Evolutionary conservation across 768 basidiomycete genomes (phyloP).

Genomic region (Boletus barrowsii): DNA sequence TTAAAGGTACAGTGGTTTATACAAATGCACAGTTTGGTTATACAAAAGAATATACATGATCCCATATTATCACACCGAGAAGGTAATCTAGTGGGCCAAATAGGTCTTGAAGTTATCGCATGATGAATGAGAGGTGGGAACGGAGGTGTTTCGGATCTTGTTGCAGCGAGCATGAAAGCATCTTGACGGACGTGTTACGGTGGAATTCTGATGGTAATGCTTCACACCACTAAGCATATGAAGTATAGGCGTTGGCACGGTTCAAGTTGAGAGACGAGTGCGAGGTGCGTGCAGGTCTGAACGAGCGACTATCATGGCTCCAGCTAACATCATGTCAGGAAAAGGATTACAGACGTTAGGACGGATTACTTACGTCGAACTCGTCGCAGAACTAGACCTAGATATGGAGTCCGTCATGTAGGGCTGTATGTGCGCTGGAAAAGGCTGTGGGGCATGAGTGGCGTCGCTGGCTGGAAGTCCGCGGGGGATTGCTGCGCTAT

Average conservation of each 20-base stretch:
- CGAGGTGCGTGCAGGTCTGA: constrained; percentile 14
- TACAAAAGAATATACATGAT: constrained; percentile 34
- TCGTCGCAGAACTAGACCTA: constrained; percentile 33
- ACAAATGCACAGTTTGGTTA: constrained; percentile 22
- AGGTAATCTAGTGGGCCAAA: constrained; percentile 12
- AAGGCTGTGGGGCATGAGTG: constrained; percentile 26
- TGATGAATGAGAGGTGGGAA: constrained; percentile 4
- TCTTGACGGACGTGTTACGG: constrained; percentile 2
- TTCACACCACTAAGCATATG: constrained; percentile 19
- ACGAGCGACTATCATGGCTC: constrained; percentile 26
- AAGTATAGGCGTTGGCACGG: constrained; percentile 16
- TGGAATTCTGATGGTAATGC: constrained; percentile 1
- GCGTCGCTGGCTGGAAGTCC: constrained; percentile 19
- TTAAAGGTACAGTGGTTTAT: constrained; percentile 17
- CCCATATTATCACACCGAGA: constrained; percentile 25
- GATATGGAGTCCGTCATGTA: constrained; percentile 26
- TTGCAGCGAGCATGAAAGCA: constrained; percentile 19
- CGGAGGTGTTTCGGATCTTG: constrained; percentile 1
- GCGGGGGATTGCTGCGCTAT: constrained; percentile 4
- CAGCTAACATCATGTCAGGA: constrained; percentile 22
- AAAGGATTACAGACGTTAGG: neutral
- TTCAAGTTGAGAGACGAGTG: constrained; percentile 8
- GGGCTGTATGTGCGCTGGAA: constrained; percentile 13
- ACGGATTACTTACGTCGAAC: constrained; percentile 28
- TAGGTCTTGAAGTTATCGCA: constrained; percentile 21